These are phyloP conservation scores for Candida piceae DNA, from an alignment of 805 yeast species.

Conservation along the genomic window DNA sequence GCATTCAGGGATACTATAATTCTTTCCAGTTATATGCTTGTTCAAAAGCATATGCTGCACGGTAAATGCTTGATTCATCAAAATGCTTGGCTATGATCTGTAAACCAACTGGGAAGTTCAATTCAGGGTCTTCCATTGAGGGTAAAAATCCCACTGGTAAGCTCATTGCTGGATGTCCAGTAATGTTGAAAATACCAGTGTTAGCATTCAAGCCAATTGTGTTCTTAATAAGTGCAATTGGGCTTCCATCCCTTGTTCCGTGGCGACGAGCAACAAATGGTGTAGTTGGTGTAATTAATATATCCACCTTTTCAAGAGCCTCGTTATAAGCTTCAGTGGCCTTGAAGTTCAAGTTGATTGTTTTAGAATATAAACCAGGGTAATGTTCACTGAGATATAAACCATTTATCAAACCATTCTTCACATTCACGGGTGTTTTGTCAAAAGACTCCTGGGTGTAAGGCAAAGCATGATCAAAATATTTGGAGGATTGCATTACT, in stretches of 20 bases:
- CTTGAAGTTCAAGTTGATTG: conserved; percentile 29
- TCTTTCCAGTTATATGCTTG: conserved; percentile 25
- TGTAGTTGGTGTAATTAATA: conserved; percentile 30
- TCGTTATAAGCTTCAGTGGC: conserved; percentile 29
- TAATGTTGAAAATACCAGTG: conserved; percentile 32
- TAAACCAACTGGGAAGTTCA: conserved; percentile 32
- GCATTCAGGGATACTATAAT: neutral
- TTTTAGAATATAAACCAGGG: conserved; percentile 32
- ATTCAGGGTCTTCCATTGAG: conserved; percentile 26
- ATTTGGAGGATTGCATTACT: conserved; percentile 15
- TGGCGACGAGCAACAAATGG: conserved; percentile 29
- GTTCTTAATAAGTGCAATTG: conserved; percentile 22
- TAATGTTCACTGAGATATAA: conserved; percentile 27
- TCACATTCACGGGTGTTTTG: conserved; percentile 14
- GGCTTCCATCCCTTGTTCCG: conserved; percentile 22
- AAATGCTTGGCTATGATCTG: conserved; percentile 32
- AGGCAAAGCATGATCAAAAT: conserved; percentile 14
- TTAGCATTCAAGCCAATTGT: conserved; percentile 33
- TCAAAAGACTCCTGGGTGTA: conserved; percentile 18
- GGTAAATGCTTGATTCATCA: conserved; percentile 28
- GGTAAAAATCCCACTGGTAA: conserved; percentile 32
- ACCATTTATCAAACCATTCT: conserved; percentile 28
- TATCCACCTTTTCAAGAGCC: conserved; percentile 28
- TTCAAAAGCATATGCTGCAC: conserved; percentile 35
- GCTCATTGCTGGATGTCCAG: conserved; percentile 35